phyloP scores from a whole-genome alignment of 495 filamentous ascomycete species.

The Filosporella fistucella region DNA sequence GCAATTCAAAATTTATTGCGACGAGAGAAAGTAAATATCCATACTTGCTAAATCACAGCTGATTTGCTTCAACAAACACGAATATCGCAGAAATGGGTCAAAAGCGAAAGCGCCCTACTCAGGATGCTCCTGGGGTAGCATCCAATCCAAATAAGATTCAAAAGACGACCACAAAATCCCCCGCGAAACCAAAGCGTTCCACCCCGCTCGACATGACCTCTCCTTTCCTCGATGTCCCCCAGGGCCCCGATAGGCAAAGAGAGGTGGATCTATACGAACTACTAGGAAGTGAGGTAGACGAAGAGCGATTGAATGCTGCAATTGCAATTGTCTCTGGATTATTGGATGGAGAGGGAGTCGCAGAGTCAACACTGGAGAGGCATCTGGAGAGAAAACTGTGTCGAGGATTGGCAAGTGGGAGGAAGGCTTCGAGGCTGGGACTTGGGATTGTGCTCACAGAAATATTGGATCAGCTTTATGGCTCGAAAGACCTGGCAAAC shows the following conservation, averaged over 20 bases:
- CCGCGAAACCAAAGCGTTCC: neutral
- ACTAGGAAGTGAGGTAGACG: slow-evolving; percentile 43
- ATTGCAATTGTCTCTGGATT: slow-evolving; percentile 43
- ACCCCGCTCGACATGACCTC: slow-evolving; percentile 15
- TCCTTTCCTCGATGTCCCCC: slow-evolving; percentile 35
- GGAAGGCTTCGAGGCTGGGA: slow-evolving; percentile 85
- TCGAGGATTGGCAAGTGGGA: slow-evolving; percentile 81
- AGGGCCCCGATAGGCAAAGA: slow-evolving; percentile 35
- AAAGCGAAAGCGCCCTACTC: slow-evolving; percentile 19
- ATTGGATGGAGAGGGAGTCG: slow-evolving; percentile 25
- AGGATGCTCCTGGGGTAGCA: slow-evolving; percentile 10
- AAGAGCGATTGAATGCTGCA: slow-evolving; percentile 46
- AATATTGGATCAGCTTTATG: slow-evolving; percentile 61
- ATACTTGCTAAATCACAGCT: no score
- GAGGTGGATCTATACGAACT: slow-evolving; percentile 47
- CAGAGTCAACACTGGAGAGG: slow-evolving; percentile 40
- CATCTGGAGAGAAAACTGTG: slow-evolving; percentile 66
- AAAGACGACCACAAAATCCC: slow-evolving; percentile 7
- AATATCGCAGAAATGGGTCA: slow-evolving; percentile 22
- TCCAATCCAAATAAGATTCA: slow-evolving; percentile 18
- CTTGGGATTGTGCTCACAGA: slow-evolving; percentile 89
- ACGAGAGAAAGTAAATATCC: no score
- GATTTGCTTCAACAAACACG: no score
- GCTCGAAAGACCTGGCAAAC: slow-evolving; percentile 32
- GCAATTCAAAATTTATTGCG: no score